These are phyloP conservation scores for Eucalyptus sp. DNA, from an alignment of 345 rosid genomes.

Conservation along the genomic window DNA sequence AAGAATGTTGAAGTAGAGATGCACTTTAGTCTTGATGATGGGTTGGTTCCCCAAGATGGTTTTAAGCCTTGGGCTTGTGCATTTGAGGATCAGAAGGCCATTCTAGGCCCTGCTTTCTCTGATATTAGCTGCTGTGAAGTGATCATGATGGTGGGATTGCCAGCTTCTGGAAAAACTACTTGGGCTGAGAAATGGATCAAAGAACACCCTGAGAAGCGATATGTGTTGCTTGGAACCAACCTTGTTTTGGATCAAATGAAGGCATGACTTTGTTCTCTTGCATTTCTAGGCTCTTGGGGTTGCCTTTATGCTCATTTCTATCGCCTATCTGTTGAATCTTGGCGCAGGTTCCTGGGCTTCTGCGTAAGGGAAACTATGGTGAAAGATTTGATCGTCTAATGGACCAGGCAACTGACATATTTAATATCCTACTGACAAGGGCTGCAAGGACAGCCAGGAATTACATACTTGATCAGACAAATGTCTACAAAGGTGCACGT, in stretches of 20 bases:
- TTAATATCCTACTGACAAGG: constrained; percentile 8
- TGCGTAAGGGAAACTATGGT: constrained; percentile 5
- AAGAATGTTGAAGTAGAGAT: constrained; percentile 19
- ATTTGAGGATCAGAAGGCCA: constrained; percentile 9
- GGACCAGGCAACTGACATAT: constrained; percentile 5
- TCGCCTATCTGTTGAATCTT: not conserved
- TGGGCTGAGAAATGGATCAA: constrained; percentile 27
- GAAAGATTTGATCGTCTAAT: constrained; percentile 10
- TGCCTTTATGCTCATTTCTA: not conserved
- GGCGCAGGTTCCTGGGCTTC: constrained; percentile 14
- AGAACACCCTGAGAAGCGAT: constrained; percentile 20
- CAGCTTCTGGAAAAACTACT: constrained; percentile 25
- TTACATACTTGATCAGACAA: constrained; percentile 22
- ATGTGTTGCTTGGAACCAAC: constrained; percentile 21
- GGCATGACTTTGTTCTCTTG: not conserved
- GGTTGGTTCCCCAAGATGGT: constrained; percentile 10
- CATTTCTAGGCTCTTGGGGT: not conserved
- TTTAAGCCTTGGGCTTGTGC: constrained; percentile 19
- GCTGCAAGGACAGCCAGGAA: constrained; percentile 14
- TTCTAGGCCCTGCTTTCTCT: constrained; percentile 5
- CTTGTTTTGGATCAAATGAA: constrained; percentile 28
- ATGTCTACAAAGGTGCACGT: constrained; percentile 21
- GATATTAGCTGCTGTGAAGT: constrained; percentile 6
- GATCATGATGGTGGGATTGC: constrained; percentile 26
- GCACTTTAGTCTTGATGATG: constrained; percentile 14